A percentile compares a stretch with the other conserved stretches of the same genome.
Evolutionary conservation across 2,329 filamentous ascomycete genomes (phyloP).

Genomic region (Trichoderma koningiopsis): DNA sequence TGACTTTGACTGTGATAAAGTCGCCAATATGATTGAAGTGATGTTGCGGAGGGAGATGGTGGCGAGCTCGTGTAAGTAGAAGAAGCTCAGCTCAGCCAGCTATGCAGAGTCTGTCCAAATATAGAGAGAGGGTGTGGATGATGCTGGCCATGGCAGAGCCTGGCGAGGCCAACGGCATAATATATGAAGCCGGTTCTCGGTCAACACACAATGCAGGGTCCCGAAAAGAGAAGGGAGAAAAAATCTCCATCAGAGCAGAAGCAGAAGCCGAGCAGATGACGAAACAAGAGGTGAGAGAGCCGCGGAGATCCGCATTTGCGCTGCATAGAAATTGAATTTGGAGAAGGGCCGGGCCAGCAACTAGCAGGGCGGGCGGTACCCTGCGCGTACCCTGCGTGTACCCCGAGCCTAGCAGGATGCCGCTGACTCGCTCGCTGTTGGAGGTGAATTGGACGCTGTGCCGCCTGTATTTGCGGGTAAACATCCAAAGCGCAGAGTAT

Average conservation of each 20-base stretch:
- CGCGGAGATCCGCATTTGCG: conserved; percentile 35
- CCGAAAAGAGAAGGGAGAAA: background rate
- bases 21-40: background rate
- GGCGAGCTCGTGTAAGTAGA: background rate
- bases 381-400: background rate
- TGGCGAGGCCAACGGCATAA: background rate
- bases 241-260: background rate
- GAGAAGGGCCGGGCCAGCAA: background rate
- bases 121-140: background rate
- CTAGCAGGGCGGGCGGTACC: background rate
- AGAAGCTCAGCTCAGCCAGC: background rate
- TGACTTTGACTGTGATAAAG: background rate
- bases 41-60: background rate
- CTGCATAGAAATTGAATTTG: background rate
- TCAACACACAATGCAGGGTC: background rate
- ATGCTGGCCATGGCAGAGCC: background rate
- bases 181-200: background rate
- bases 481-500: background rate
- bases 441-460: background rate
- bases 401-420: background rate
- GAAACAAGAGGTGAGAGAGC: conserved; percentile 14
- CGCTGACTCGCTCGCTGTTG: background rate
- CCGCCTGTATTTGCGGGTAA: background rate
- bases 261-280: background rate
- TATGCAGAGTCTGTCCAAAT: background rate